A percentile compares a stretch with the other conserved stretches of the same genome.
phyloP scores from a whole-genome alignment of 345 rosid species.

The Hibiscus mutabilis region DNA sequence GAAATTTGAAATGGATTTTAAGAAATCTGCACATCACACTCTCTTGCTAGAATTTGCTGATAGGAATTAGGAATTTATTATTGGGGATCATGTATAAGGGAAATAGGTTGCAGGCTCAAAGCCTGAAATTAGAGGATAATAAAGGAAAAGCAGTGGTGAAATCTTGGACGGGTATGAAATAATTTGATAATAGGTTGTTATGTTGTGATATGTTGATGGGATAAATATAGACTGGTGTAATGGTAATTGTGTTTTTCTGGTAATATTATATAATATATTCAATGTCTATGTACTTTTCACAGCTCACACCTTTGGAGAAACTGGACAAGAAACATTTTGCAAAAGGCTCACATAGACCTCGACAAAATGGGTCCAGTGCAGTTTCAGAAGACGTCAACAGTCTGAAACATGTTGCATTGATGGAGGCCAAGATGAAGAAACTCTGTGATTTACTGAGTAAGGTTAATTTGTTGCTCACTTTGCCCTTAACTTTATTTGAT shows the following conservation, averaged over 20 bases:
- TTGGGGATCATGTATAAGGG: neutral
- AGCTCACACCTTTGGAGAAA: slow-evolving; percentile 73
- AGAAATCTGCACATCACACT: neutral
- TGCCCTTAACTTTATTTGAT: neutral
- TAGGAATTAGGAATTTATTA: neutral
- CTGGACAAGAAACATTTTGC: slow-evolving; percentile 91
- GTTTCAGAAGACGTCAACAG: slow-evolving; percentile 35
- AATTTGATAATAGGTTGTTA: neutral
- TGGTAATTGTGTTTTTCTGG: neutral
- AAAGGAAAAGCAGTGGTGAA: neutral
- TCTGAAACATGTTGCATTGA: slow-evolving; percentile 58
- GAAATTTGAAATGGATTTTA: neutral
- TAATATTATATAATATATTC: neutral
- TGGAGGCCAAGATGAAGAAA: slow-evolving; percentile 66
- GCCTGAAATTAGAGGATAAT: neutral
- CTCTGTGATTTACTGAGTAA: slow-evolving; percentile 66
- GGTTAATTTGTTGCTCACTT: slow-evolving; percentile 35
- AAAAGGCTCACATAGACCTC: slow-evolving; percentile 40
- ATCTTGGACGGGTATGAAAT: neutral
- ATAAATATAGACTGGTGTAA: neutral
- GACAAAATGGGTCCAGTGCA: slow-evolving; percentile 47
- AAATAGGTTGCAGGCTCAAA: neutral
- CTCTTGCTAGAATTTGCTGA: neutral
- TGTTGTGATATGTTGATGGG: neutral
- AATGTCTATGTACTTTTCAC: slow-evolving; percentile 18